phyloP scores from a whole-genome alignment of 257 asterid genomes.

The Apocynum venetum region DNA sequence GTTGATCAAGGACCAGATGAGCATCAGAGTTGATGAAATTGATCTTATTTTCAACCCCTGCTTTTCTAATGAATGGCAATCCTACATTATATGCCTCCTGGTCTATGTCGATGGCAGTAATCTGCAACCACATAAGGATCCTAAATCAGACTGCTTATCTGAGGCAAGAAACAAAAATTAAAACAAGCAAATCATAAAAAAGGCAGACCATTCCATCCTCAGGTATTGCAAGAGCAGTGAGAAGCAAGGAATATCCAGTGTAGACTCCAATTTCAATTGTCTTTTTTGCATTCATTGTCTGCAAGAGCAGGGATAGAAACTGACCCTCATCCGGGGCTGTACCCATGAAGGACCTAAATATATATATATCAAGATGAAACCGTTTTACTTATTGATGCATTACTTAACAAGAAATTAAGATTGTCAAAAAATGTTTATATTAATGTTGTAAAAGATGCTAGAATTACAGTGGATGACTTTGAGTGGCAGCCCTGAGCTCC shows the following conservation, averaged over 20 bases:
- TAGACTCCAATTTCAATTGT: conserved; percentile 15
- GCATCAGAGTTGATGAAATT: conserved; percentile 35
- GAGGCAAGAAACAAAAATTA: not conserved
- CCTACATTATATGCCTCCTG: conserved; percentile 29
- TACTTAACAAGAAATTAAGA: not conserved
- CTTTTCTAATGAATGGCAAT: conserved; percentile 30
- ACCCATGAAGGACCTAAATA: not conserved
- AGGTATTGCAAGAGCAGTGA: conserved; percentile 14
- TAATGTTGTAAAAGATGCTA: not conserved
- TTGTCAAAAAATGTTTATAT: not conserved
- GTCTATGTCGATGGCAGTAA: conserved; percentile 35
- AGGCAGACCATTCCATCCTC: conserved; percentile 8
- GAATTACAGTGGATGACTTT: not conserved
- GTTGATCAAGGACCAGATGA: conserved; percentile 31
- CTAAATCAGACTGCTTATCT: not conserved
- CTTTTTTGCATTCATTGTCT: conserved; percentile 5
- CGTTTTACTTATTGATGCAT: too few relatives aligned
- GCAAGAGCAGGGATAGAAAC: conserved; percentile 6
- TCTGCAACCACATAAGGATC: conserved; percentile 10
- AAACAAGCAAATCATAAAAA: not conserved
- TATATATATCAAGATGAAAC: too few relatives aligned
- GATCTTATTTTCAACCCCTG: conserved; percentile 42
- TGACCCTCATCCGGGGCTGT: conserved; percentile 10
- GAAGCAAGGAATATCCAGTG: conserved; percentile 17
- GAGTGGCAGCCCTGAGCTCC: not conserved